A percentile compares a stretch with the other conserved stretches of the same genome.
phyloP scores from a whole-genome alignment of 148 eudicot species.

The Chenopodium berlandieri region DNA sequence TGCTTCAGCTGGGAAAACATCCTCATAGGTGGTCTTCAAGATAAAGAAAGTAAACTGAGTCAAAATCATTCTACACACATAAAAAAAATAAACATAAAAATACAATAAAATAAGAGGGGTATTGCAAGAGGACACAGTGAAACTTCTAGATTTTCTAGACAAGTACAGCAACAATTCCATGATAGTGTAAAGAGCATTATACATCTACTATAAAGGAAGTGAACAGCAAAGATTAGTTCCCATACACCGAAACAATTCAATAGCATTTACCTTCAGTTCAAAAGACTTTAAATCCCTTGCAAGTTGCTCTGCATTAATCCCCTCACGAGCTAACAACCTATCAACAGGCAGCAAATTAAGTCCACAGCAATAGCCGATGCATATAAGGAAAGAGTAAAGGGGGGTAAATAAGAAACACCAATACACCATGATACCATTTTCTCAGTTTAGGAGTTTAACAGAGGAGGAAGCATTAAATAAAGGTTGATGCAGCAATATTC shows the following conservation, averaged over 20 bases:
- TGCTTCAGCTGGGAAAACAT: constrained; percentile 96
- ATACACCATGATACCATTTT: neutral
- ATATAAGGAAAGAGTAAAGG: neutral
- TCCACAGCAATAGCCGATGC: neutral
- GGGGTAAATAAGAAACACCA: neutral
- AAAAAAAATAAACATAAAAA: too few relatives aligned
- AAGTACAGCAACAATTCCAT: constrained; percentile 2
- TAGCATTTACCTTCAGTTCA: constrained; percentile 67
- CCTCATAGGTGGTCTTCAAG: constrained; percentile 84
- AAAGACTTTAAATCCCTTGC: constrained; percentile 92
- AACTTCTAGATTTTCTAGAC: neutral
- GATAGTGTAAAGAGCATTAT: neutral
- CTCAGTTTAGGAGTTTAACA: neutral
- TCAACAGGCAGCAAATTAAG: constrained; percentile 21
- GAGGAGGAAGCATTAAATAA: neutral
- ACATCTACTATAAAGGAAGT: neutral
- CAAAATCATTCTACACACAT: constrained; percentile 1
- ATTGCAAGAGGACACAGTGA: neutral
- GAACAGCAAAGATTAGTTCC: neutral
- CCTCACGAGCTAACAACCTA: constrained; percentile 95
- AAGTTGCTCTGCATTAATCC: constrained; percentile 94
- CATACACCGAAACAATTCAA: neutral
- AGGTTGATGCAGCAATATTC: neutral
- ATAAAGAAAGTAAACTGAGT: constrained; percentile 10
- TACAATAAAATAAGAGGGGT: neutral